Evolutionary conservation across 148 eudicot genomes (phyloP), one percentile per base, ranked within the genome.

Genomic region (Amaranthus palmeri): DNA sequence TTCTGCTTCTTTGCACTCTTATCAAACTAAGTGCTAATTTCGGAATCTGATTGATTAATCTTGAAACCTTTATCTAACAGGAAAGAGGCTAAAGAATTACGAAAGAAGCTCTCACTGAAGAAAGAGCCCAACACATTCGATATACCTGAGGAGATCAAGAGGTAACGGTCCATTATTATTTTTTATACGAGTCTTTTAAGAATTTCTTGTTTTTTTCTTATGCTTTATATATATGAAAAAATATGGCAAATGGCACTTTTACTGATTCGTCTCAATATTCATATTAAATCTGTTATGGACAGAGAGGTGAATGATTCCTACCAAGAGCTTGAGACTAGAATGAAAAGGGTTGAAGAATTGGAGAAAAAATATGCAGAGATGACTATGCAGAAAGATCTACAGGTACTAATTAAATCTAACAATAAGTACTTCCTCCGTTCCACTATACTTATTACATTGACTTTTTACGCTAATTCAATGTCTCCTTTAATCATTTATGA

Each of bases 381-480:
- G 98, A 76, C 93, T 51, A 47, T 93, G 89, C 79, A 93, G 82
- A 90, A 88, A 81, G 96, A 93, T 78, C 73, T 93, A 63, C 93
- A 88, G 98, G 98, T 93, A 82, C n/a, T 13, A 8, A 36, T 47
- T 43, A 14, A 18, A 13, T n/a, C 15, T 52, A 54, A n/a, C n/a
- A n/a, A n/a, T n/a, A n/a, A n/a, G 36, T 25, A 25, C 36, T 25
- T 25, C 36, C 36, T 25, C 36, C 36, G 36, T 25, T 25, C 0
- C 36, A 25, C 36, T 25, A 25, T 25, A 25, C 36, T 25, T 25
- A 2, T 25, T 25, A 25, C 36, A 25, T 25, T 25, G 36, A 25
- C 36, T 25, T 25, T 25, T 25, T 25, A 25, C 36, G 36, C 36
- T 0, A 25, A 25, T 25, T 25, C 36, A 25, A 25, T 25, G 36